phyloP scores from a whole-genome alignment of 1,139 yeast genomes.

The Geotrichum carabidarum region DNA sequence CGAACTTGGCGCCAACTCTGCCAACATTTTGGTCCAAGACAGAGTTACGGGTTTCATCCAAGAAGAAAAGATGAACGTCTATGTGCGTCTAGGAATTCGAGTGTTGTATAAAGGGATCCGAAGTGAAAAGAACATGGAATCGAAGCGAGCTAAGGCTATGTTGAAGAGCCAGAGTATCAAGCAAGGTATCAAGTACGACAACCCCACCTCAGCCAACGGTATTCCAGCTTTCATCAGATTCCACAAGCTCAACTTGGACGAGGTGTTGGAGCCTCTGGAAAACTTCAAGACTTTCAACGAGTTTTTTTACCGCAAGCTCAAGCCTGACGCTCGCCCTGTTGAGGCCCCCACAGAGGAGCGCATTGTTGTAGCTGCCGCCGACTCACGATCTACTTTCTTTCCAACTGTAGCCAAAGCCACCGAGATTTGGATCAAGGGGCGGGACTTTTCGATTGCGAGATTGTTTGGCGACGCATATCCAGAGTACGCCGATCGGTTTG shows the following conservation, averaged over 20 bases:
- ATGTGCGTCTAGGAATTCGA: conserved; percentile 82
- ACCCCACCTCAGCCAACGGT: conserved; percentile 56
- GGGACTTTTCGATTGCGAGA: conserved; percentile 63
- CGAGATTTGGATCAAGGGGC: conserved; percentile 85
- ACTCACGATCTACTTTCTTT: conserved; percentile 76
- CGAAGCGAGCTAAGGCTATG: conserved; percentile 52
- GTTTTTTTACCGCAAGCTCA: conserved; percentile 76
- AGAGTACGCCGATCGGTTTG: conserved; percentile 45
- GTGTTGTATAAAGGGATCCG: conserved; percentile 69
- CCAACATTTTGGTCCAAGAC: conserved; percentile 90
- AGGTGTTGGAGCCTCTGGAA: conserved; percentile 51
- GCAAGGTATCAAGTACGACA: conserved; percentile 82
- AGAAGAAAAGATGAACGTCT: conserved; percentile 89
- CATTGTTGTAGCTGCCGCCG: conserved; percentile 77
- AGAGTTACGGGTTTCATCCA: conserved; percentile 77
- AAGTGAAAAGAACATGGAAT: conserved; percentile 48
- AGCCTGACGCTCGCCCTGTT: conserved; percentile 62
- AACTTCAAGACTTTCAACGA: conserved; percentile 74
- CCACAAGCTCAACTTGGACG: conserved; percentile 67
- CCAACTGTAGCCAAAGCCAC: conserved; percentile 59
- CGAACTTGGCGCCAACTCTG: conserved; percentile 83
- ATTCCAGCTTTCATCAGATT: conserved; percentile 77
- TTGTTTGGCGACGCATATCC: conserved; percentile 57
- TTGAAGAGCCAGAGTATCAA: conserved; percentile 63
- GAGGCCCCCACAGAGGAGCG: conserved; percentile 51